Percentiles rank a stretch among this genome's conserved stretches.
phyloP scores from a whole-genome alignment of 352 stramenopile genomes.

The Pythium oligandrum region DNA sequence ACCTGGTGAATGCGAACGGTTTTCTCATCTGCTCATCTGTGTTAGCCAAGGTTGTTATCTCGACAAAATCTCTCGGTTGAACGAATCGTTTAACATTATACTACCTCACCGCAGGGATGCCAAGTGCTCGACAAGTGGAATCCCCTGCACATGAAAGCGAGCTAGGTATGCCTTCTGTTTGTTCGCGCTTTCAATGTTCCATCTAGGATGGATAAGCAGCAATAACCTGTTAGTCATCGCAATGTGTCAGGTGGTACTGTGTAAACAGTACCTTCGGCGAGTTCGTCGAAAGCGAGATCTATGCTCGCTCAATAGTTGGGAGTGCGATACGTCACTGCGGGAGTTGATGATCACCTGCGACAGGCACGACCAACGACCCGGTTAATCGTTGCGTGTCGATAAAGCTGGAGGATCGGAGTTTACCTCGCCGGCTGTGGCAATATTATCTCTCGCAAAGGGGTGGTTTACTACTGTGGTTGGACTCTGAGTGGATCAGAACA shows the following conservation, averaged over 20 bases:
- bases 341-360: conserved; percentile 66
- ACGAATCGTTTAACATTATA: neutral
- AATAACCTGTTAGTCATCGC: no score
- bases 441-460: no score
- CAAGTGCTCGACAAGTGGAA: conserved; percentile 61
- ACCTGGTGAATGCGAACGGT: no score
- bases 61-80: neutral
- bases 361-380: neutral
- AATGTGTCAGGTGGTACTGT: no score
- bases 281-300: conserved; percentile 50
- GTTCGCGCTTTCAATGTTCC: conserved; percentile 40
- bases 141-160: conserved; percentile 56
- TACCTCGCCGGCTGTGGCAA: no score
- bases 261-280: conserved; percentile 32
- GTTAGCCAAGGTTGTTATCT: neutral
- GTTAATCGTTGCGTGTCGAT: no score
- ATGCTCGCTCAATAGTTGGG: conserved; percentile 63
- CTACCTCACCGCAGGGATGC: conserved; percentile 5
- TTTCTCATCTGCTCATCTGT: no score
- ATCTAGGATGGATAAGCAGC: conserved; percentile 22
- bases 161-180: conserved; percentile 51
- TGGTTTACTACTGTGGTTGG: no score
- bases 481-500: no score
- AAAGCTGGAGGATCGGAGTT: no score
- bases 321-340: conserved; percentile 47